These are phyloP conservation scores for Pisolithus tinctorius DNA, from an alignment of 768 basidiomycete species.

Conservation along the genomic window DNA sequence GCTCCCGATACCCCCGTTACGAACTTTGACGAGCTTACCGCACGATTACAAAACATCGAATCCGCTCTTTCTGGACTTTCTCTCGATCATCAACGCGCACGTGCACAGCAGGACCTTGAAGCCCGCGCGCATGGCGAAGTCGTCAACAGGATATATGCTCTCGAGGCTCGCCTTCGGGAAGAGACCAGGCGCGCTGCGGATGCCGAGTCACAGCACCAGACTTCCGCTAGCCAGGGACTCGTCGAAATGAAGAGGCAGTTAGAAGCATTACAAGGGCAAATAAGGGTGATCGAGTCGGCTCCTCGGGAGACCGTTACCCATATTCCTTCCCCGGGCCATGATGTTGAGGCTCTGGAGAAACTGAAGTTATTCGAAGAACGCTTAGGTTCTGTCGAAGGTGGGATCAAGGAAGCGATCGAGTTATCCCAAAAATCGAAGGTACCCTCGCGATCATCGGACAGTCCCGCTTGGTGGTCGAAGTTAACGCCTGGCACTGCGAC, in stretches of 20 bases:
- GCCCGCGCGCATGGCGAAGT: constrained; percentile 45
- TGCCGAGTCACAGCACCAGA: constrained; percentile 43
- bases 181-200: constrained; percentile 44
- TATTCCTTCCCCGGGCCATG: constrained; percentile 24
- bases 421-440: constrained; percentile 45
- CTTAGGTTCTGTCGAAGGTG: constrained; percentile 52
- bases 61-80: constrained; percentile 54
- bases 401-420: constrained; percentile 68
- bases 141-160: constrained; percentile 42
- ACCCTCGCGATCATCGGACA: constrained; percentile 27
- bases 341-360: constrained; percentile 52
- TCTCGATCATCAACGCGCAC: constrained; percentile 44
- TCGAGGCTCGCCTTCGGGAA: constrained; percentile 50
- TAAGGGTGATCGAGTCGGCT: constrained; percentile 23
- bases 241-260: constrained; percentile 50
- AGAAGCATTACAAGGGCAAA: constrained; percentile 41
- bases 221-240: constrained; percentile 39
- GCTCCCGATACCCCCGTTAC: constrained; percentile 54
- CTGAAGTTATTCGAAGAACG: constrained; percentile 57
- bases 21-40: constrained; percentile 60
- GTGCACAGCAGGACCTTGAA: constrained; percentile 47
- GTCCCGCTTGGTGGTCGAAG: constrained; percentile 69
- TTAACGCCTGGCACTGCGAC: constrained; percentile 39
- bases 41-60: constrained; percentile 59
- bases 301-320: constrained; percentile 12